Percentiles rank a stretch among this genome's conserved stretches.
These are phyloP conservation scores for Neurospora intermedia DNA, from an alignment of 495 filamentous ascomycete genomes.

Conservation along the genomic window DNA sequence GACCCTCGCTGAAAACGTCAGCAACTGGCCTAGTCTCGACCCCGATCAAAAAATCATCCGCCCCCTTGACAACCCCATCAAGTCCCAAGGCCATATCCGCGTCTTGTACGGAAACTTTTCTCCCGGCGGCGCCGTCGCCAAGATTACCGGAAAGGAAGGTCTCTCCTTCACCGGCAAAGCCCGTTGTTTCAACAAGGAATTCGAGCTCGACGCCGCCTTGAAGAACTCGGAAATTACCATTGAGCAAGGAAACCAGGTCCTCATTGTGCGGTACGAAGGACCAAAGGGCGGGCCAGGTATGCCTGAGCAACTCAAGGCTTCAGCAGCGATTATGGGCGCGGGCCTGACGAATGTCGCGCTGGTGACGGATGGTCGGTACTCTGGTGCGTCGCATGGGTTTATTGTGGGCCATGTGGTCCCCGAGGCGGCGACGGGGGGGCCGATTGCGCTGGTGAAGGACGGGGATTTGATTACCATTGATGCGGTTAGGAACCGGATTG, in stretches of 20 bases:
- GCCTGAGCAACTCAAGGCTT: constrained; percentile 92
- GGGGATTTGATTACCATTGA: constrained; percentile 84
- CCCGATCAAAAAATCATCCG: constrained; percentile 81
- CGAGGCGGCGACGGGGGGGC: constrained; percentile 74
- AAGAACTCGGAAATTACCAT: constrained; percentile 54
- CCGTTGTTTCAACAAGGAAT: constrained; percentile 85
- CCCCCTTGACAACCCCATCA: constrained; percentile 73
- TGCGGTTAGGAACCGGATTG: constrained; percentile 66
- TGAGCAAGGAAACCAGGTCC: constrained; percentile 66
- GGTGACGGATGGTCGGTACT: constrained; percentile 89
- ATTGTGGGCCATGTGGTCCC: constrained; percentile 93
- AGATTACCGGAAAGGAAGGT: constrained; percentile 97
- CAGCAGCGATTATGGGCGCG: constrained; percentile 87
- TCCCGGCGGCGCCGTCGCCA: constrained; percentile 86
- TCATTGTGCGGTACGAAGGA: constrained; percentile 91
- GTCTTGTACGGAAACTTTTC: constrained; percentile 86
- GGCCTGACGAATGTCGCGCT: constrained; percentile 80
- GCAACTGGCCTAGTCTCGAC: constrained; percentile 66
- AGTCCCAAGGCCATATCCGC: constrained; percentile 77
- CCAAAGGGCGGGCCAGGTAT: constrained; percentile 94
- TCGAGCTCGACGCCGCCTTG: constrained; percentile 65
- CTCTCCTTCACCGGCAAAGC: constrained; percentile 71
- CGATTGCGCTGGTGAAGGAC: constrained; percentile 68
- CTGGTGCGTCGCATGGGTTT: constrained; percentile 86
- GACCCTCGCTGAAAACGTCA: constrained; percentile 81